Conservation (phyloP, 257 asterid genomes). For the Salvia splendens region DNA sequence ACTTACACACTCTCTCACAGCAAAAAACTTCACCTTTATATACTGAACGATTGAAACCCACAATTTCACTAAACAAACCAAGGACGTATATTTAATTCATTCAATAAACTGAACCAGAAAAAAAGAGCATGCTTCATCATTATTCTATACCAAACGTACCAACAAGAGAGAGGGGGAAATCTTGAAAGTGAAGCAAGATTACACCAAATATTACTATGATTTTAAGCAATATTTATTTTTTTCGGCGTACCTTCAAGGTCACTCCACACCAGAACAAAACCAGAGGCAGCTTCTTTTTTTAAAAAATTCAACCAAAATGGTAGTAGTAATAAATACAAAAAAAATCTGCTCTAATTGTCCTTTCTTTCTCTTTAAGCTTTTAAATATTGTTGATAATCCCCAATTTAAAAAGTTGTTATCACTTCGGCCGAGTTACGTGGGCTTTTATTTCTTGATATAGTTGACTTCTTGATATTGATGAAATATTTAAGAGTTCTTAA, state of each 20-base stretch:
- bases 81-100: conserved; percentile 14
- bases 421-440: conserved; percentile 21
- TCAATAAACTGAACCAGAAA: conserved; percentile 14
- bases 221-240: conserved; percentile 8
- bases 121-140: conserved; percentile 37
- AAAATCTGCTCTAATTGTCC: not conserved
- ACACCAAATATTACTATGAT: conserved; percentile 20
- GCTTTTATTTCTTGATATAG: conserved; percentile 9
- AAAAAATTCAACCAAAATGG: conserved; percentile 3
- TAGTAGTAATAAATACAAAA: not conserved
- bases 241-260: conserved; percentile 43
- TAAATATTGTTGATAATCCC: conserved; percentile 5
- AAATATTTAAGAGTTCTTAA: not conserved
- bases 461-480: conserved; percentile 32
- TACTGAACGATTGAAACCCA: conserved; percentile 37
- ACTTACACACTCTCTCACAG: conserved; percentile 27
- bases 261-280: conserved; percentile 44
- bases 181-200: conserved; percentile 46
- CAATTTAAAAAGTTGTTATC: not conserved
- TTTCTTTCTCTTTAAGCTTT: not conserved
- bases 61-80: conserved; percentile 21
- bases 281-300: conserved; percentile 15
- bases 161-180: conserved; percentile 45
- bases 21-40: conserved; percentile 42
- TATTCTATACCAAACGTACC: conserved; percentile 46